These are phyloP conservation scores for Fusarium nodosum DNA, from an alignment of 2,329 filamentous ascomycete species.

Conservation along the genomic window DNA sequence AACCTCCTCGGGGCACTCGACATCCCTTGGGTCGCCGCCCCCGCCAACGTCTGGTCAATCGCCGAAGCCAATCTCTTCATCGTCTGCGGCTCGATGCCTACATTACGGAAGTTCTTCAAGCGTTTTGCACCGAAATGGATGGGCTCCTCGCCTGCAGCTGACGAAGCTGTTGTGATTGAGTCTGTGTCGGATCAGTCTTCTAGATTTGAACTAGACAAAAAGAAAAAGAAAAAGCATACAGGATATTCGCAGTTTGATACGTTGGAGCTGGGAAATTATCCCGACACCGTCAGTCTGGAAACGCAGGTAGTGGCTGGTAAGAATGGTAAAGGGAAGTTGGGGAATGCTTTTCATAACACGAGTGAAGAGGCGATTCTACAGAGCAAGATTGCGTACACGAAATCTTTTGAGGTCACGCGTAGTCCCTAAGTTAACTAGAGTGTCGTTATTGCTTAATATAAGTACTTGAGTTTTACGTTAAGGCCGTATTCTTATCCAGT, in stretches of 20 bases:
- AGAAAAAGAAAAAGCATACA: slow-evolving; percentile 25
- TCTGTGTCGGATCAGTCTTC: not conserved
- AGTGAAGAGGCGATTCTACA: slow-evolving; percentile 32
- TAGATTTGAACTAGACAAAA: slow-evolving; percentile 14
- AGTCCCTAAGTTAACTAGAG: not conserved
- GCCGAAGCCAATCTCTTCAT: slow-evolving; percentile 56
- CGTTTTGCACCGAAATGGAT: slow-evolving; percentile 72
- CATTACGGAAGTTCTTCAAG: slow-evolving; percentile 65
- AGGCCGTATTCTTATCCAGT: not conserved
- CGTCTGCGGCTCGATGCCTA: slow-evolving; percentile 53
- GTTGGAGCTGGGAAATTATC: slow-evolving; percentile 19
- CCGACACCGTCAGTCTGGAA: not conserved
- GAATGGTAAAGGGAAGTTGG: not conserved
- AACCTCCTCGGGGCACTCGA: slow-evolving; percentile 42
- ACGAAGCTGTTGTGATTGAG: slow-evolving; percentile 60
- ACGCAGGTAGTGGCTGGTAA: not conserved
- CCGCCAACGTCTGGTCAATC: slow-evolving; percentile 49
- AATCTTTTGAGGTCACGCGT: slow-evolving; percentile 17
- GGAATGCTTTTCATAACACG: slow-evolving; percentile 4
- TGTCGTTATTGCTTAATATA: not conserved
- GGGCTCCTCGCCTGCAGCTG: slow-evolving; percentile 63
- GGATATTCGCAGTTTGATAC: slow-evolving; percentile 31
- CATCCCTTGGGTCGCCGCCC: slow-evolving; percentile 48
- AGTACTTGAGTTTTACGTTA: too few species aligned
- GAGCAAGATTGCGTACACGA: slow-evolving; percentile 21